Conservation (phyloP, 2,329 filamentous ascomycete genomes). For the Neurospora sp. region DNA sequence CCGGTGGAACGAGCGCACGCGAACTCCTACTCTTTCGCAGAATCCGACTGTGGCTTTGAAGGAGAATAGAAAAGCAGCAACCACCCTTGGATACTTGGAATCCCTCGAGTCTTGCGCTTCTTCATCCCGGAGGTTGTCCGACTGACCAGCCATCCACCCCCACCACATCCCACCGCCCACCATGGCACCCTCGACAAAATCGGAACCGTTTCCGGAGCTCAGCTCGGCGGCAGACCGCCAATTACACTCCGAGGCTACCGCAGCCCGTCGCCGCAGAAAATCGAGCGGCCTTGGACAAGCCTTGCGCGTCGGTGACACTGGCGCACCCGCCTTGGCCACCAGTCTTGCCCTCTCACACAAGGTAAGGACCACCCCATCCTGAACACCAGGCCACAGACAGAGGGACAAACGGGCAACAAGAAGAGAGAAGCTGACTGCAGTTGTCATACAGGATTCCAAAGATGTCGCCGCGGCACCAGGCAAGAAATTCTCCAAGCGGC, state of each 20-base stretch:
- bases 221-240: slow-evolving; percentile 38
- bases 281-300: slow-evolving; percentile 44
- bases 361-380: neutral
- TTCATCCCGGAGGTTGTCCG: neutral
- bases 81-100: neutral
- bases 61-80: neutral
- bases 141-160: neutral
- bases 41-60: neutral
- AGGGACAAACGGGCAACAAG: slow-evolving; percentile 1
- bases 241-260: slow-evolving; percentile 30
- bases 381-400: neutral
- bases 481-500: slow-evolving; percentile 42
- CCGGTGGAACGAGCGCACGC: neutral
- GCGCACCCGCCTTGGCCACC: slow-evolving; percentile 43
- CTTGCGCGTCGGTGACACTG: slow-evolving; percentile 44
- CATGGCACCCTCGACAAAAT: slow-evolving; percentile 1
- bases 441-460: slow-evolving; percentile 10
- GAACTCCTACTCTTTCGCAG: neutral
- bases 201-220: slow-evolving; percentile 47
- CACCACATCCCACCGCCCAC: neutral
- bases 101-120: neutral
- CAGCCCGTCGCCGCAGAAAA: slow-evolving; percentile 40
- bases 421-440: slow-evolving; percentile 10
- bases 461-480: slow-evolving; percentile 16
- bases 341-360: slow-evolving; percentile 34